Evolutionary conservation across 352 stramenopile genomes (phyloP).

Genomic region (Globisporangium cylindrosporum): DNA sequence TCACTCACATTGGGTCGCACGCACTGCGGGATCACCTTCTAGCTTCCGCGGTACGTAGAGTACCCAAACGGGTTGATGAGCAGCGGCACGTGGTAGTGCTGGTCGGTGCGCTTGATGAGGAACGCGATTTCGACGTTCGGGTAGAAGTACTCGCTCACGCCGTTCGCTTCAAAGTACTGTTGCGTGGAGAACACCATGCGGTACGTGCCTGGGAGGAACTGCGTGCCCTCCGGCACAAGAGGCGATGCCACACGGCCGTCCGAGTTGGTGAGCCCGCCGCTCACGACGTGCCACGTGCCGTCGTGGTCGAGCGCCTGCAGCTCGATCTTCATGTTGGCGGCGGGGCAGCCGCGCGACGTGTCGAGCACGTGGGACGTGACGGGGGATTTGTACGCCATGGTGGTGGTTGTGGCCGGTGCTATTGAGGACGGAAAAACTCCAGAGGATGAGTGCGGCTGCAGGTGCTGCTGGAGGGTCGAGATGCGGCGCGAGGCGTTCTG

Average conservation of each 20-base stretch:
- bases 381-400: constrained; percentile 45
- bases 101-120: constrained; percentile 55
- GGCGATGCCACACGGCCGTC: constrained; percentile 64
- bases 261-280: constrained; percentile 56
- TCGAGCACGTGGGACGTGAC: constrained; percentile 89
- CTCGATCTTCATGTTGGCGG: constrained; percentile 62
- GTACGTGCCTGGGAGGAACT: constrained; percentile 57
- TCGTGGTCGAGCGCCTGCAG: constrained; percentile 49
- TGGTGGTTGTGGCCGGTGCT: background rate
- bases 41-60: constrained; percentile 88
- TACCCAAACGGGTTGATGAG: constrained; percentile 89
- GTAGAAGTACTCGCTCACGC: constrained; percentile 81
- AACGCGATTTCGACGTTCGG: constrained; percentile 83
- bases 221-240: constrained; percentile 39
- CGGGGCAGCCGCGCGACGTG: constrained; percentile 71
- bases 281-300: constrained; percentile 44
- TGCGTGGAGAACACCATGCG: constrained; percentile 82
- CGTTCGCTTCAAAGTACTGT: constrained; percentile 73
- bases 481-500: constrained; percentile 24
- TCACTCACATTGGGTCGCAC: background rate
- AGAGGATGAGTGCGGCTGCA: constrained; percentile 8
- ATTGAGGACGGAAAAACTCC: background rate
- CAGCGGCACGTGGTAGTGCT: constrained; percentile 90
- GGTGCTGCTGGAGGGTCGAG: constrained; percentile 28
- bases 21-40: constrained; percentile 6